Evolutionary conservation across 352 stramenopile species (phyloP).

Genomic region (Thalassiosira mediterranea): DNA sequence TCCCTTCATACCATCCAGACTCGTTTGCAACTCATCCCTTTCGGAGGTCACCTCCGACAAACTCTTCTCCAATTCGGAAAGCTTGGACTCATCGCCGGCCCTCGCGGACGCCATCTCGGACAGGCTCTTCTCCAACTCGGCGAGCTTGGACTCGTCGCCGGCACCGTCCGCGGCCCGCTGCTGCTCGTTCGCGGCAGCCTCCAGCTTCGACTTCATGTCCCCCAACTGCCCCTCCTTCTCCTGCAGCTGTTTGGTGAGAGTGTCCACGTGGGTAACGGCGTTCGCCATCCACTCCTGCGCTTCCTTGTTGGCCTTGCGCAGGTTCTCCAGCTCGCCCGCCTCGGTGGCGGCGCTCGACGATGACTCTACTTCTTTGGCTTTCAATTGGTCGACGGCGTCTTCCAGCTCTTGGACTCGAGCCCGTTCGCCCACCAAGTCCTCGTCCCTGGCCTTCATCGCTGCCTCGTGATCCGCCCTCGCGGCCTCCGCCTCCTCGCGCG

Average conservation of each 20-base stretch:
- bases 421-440: constrained; percentile 61
- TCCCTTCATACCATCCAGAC: constrained; percentile 4
- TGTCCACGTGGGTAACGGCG: constrained; percentile 66
- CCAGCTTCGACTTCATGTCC: constrained; percentile 10
- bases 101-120: too few species aligned
- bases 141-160: too few species aligned
- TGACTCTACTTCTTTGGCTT: not conserved
- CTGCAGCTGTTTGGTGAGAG: constrained; percentile 57
- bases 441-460: constrained; percentile 28
- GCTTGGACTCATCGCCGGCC: constrained; percentile 2
- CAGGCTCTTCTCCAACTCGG: too few species aligned
- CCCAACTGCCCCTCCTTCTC: constrained; percentile 13
- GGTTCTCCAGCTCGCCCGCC: constrained; percentile 61
- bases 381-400: constrained; percentile 37
- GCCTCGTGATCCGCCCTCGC: constrained; percentile 25
- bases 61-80: constrained; percentile 16
- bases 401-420: constrained; percentile 58
- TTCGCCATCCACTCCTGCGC: constrained; percentile 80
- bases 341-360: constrained; percentile 11
- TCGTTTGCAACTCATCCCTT: constrained; percentile 14
- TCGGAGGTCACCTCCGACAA: constrained; percentile 3
- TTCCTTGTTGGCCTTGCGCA: constrained; percentile 61
- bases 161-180: too few species aligned
- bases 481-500: constrained; percentile 28
- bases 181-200: not conserved